Evolutionary conservation across 2,329 filamentous ascomycete genomes (phyloP), one percentile per base, ranked within the genome.

Genomic region (Fusarium sp.): DNA sequence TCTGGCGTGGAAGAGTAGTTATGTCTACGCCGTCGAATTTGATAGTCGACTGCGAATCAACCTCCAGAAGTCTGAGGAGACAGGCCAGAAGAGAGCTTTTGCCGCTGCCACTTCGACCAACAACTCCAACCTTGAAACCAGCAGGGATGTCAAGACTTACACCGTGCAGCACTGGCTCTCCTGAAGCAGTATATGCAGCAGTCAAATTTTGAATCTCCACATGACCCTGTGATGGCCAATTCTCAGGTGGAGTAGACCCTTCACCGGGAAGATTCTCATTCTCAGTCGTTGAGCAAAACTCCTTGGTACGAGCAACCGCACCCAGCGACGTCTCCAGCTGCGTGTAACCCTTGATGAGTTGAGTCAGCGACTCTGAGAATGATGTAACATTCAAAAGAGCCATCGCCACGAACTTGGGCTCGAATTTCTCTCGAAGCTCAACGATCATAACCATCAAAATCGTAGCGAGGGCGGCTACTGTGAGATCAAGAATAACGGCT

Each of bases 1-100:
- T 56, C 8, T 74, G 57, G 7, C 74, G 68, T 1, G 70, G 63
- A 2, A 78, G 36, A 1, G 46, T 67, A 3, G 70, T 61, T 11
- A 78, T 66, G 43, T 85, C 80, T 2, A 84, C 57, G 3, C 77
- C 80, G 55, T 87, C 85, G 11, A 88, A 78, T 2, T 62, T 73
- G 15, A 88, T 84, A 6, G 43, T 75, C 5, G 63, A 64, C 1
- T 83, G 83, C 0, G 74, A 50, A 3, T 77, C 78, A 11, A 80
- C 72, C 11, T 86, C 82, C 2, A 87, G 67, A 64, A 87, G 80
- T 11, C 84, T 80, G n/a, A 87, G 78, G 1, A 87, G 75, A 1
- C 81, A 78, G 8, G 81, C 72, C 0, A 85, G 68, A 2, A 86
- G 76, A 0, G 75, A 77, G 9, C 75, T 77, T 61, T 77, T 79